Conservation (phyloP, 1,284 basidiomycete species). For the Retiboletus flavoniger region DNA sequence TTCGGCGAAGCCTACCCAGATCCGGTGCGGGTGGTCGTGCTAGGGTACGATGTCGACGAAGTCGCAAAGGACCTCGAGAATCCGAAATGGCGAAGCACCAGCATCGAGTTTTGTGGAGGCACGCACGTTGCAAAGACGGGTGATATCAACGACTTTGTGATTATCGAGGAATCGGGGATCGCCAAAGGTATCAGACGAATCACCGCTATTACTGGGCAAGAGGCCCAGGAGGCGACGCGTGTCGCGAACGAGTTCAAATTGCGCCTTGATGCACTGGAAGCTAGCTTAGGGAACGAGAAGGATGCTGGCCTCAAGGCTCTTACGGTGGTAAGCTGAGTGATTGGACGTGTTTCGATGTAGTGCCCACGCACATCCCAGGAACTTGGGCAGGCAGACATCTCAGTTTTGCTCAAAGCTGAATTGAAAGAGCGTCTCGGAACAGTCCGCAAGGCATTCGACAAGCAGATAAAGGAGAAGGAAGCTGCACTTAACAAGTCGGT, state of each 20-base stretch:
- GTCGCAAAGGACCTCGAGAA: constrained; percentile 85
- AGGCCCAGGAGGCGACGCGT: constrained; percentile 81
- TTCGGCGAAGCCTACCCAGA: constrained; percentile 99
- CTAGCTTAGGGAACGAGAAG: constrained; percentile 74
- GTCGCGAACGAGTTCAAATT: constrained; percentile 65
- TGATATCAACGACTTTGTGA: constrained; percentile 94
- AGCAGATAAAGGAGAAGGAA: constrained; percentile 82
- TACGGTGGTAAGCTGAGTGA: constrained; percentile 57
- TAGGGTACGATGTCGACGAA: constrained; percentile 86
- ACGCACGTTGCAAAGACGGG: constrained; percentile 96
- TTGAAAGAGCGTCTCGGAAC: constrained; percentile 74
- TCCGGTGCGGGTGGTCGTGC: constrained; percentile 91
- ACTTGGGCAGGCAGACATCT: constrained; percentile 88
- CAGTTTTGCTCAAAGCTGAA: constrained; percentile 78
- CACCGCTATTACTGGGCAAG: constrained; percentile 92
- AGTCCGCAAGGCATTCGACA: constrained; percentile 83
- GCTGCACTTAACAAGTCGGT: constrained; percentile 80
- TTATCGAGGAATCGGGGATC: constrained; percentile 95
- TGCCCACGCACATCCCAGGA: constrained; percentile 51
- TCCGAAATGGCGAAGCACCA: constrained; percentile 86
- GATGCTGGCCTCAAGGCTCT: constrained; percentile 84
- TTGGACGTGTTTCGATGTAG: not conserved
- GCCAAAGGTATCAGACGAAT: constrained; percentile 97
- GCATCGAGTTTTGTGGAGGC: constrained; percentile 97
- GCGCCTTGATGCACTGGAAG: constrained; percentile 67